A percentile compares a stretch with the other conserved stretches of the same genome.
Evolutionary conservation across 106 monocot species (phyloP).

Genomic region (Hemerocallis citrina): DNA sequence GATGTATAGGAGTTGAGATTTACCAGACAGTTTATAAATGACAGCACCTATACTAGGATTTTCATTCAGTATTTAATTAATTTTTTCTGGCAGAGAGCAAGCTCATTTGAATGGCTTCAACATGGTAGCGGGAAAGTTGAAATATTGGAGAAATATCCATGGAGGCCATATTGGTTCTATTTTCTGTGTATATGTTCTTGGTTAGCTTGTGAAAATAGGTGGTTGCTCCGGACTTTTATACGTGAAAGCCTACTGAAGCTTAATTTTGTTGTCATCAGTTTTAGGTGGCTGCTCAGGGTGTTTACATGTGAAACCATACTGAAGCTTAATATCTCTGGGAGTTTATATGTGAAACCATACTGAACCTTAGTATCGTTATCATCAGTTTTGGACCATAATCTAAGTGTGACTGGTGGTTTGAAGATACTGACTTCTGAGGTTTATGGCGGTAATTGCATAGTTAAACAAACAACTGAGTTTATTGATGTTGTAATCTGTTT

Average conservation of each 20-base stretch:
- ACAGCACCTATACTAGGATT: background rate
- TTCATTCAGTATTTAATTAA: background rate
- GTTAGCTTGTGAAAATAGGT: background rate
- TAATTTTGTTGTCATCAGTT: slow-evolving; percentile 1
- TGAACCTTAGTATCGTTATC: background rate
- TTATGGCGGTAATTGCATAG: background rate
- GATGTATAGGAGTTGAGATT: background rate
- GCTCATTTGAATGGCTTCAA: background rate
- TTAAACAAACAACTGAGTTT: background rate
- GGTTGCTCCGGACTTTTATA: background rate
- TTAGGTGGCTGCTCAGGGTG: background rate
- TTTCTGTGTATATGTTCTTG: background rate
- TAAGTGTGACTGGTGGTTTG: background rate
- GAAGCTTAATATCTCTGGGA: background rate
- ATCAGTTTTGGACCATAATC: background rate
- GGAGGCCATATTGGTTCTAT: background rate
- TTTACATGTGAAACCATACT: background rate
- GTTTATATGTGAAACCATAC: background rate
- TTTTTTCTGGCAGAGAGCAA: background rate
- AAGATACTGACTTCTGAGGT: background rate
- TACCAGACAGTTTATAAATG: background rate
- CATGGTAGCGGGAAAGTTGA: background rate
- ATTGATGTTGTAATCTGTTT: background rate
- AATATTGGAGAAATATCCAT: background rate
- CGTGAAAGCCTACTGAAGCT: background rate